phyloP scores from a whole-genome alignment of 1,284 basidiomycete genomes.

The Xerocomus minutiporus region DNA sequence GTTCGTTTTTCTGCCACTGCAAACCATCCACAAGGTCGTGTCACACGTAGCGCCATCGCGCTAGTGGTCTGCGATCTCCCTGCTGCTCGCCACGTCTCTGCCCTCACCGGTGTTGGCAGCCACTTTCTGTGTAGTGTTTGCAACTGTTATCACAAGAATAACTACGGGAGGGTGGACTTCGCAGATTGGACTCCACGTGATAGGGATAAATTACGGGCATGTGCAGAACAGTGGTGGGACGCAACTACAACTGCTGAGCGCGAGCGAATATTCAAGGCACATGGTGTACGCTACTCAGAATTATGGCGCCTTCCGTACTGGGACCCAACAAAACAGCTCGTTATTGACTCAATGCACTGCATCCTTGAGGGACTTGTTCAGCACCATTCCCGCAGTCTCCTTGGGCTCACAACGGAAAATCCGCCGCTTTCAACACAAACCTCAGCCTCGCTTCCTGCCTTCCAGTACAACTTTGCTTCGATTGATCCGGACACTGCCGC shows the following conservation, averaged over 20 bases:
- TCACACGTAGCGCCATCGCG: not conserved
- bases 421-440: not conserved
- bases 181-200: constrained; percentile 9
- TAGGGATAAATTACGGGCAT: not conserved
- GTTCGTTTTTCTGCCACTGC: not conserved
- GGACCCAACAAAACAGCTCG: constrained; percentile 12
- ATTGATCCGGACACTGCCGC: not conserved
- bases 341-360: constrained; percentile 20
- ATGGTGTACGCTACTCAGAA: constrained; percentile 12
- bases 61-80: not conserved
- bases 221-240: constrained; percentile 14
- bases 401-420: constrained; percentile 1
- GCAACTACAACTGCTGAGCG: not conserved
- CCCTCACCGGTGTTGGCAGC: not conserved
- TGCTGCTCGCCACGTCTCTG: not conserved
- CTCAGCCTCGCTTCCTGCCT: not conserved
- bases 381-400: constrained; percentile 4
- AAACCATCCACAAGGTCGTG: not conserved
- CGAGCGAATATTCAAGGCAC: constrained; percentile 8
- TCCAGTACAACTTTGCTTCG: not conserved
- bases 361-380: constrained; percentile 13
- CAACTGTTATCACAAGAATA: not conserved
- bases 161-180: not conserved
- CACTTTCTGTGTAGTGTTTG: not conserved
- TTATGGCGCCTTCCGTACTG: constrained; percentile 19